Evolutionary conservation across 371 early-diverging fungal genomes (phyloP), one percentile per base, ranked within the genome.

Genomic region (Racocetra persica): DNA sequence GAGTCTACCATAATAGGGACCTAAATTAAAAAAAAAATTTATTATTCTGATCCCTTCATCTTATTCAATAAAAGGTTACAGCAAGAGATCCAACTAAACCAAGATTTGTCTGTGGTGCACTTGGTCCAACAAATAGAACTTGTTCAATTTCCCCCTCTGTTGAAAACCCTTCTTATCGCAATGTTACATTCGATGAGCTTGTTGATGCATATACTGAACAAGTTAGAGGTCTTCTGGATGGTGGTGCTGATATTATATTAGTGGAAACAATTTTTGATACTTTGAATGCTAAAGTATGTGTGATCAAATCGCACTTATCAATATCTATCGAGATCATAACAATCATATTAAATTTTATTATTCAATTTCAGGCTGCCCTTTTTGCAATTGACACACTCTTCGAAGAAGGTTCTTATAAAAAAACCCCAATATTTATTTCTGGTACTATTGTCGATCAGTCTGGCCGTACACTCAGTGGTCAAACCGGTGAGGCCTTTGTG

Each of bases 241-340:
- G 98, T 81, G 97, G 97, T 7, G 86, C 94, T 2, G 97, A 98
- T 84, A 91, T 96, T 72, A 85, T 98, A 22, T 86, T 98, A 82
- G 95, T 98, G 0, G 98, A 98, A 85, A 98, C 98, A 36, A 95
- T 97, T 84, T 98, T 98, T 81, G 98, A 98, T 87, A 98, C 98
- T 26, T 86, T 97, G 36, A 98, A 98, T 82, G 95, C 96, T 73
- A 98, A 98, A 82, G 84, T 79, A 4, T 20, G 69, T 79, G 14
- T 52, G 20, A n/a, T 36, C 32, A 28, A 28, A 36, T 66, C n/a
- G 4, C n/a, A 36, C 16, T 14, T 66, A 16, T 28, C 32, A 14
- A 65, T 32, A 70, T 70, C 8, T 41, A 67, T 20, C 22, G 4
- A 71, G n/a, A 32, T 49, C 45, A 41, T 45, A 22, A 51, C 10